phyloP scores from a whole-genome alignment of 2,329 filamentous ascomycete genomes.

The Verticillium alfalfae region DNA sequence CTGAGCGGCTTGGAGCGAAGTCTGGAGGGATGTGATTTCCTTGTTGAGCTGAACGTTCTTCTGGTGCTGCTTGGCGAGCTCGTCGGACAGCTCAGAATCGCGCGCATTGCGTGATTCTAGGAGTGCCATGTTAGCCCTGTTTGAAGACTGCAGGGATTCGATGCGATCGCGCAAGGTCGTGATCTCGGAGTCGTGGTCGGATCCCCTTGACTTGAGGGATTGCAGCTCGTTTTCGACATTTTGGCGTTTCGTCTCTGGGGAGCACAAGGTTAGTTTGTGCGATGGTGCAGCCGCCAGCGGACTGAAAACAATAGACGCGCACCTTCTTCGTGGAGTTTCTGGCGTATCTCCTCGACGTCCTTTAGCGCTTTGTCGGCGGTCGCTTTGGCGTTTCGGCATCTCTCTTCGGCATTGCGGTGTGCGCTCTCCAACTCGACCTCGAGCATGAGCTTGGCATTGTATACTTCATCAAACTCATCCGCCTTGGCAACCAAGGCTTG shows the following conservation, averaged over 20 bases:
- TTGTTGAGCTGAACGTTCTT: slow-evolving; percentile 80
- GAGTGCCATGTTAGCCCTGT: slow-evolving; percentile 82
- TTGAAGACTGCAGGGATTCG: slow-evolving; percentile 80
- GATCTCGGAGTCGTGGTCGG: slow-evolving; percentile 68
- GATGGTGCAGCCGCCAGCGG: no score
- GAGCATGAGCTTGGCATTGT: slow-evolving; percentile 79
- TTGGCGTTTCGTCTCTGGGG: slow-evolving; percentile 67
- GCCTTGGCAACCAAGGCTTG: slow-evolving; percentile 71
- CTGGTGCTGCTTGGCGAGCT: slow-evolving; percentile 82
- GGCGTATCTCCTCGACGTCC: slow-evolving; percentile 75
- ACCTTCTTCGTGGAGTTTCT: slow-evolving; percentile 82
- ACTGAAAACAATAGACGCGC: slow-evolving; percentile 16
- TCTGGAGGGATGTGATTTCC: slow-evolving; percentile 75
- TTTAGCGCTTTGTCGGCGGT: slow-evolving; percentile 78
- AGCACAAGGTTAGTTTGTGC: neutral
- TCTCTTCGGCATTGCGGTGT: slow-evolving; percentile 75
- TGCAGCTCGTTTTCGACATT: slow-evolving; percentile 78
- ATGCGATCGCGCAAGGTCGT: slow-evolving; percentile 78
- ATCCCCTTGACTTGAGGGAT: slow-evolving; percentile 67
- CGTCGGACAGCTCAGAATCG: slow-evolving; percentile 79
- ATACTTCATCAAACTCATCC: slow-evolving; percentile 74
- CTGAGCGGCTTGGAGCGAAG: slow-evolving; percentile 76
- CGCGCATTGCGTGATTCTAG: slow-evolving; percentile 86
- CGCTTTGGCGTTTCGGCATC: slow-evolving; percentile 74
- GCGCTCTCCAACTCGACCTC: slow-evolving; percentile 93